These are phyloP conservation scores for Aspergillus aculeatinus DNA, from an alignment of 2,329 filamentous ascomycete genomes.

Conservation along the genomic window DNA sequence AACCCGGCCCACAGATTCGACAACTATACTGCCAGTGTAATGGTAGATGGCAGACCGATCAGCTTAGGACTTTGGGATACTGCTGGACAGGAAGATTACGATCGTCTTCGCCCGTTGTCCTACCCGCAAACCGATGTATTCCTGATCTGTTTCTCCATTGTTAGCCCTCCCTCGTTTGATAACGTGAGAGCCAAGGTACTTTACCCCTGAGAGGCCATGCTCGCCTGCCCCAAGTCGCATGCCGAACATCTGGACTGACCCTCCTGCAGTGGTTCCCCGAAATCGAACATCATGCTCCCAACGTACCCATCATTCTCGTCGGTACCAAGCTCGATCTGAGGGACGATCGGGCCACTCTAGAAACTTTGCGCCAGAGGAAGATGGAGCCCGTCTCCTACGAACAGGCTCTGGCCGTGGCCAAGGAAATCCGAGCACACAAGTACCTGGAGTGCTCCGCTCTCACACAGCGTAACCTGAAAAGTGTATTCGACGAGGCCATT, in stretches of 20 bases:
- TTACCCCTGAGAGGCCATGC: constrained; percentile 9
- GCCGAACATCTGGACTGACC: constrained; percentile 9
- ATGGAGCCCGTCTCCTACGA: constrained; percentile 98
- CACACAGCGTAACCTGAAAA: constrained; percentile 96
- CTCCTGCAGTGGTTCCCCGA: constrained; percentile 83
- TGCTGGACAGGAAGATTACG: constrained; percentile 97
- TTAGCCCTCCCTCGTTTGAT: constrained; percentile 95
- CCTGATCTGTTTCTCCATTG: constrained; percentile 96
- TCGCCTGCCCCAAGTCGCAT: not conserved
- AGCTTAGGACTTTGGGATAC: constrained; percentile 98
- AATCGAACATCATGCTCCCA: constrained; percentile 93
- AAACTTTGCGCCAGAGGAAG: constrained; percentile 81
- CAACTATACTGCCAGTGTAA: constrained; percentile 98
- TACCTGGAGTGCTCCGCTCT: constrained; percentile 97
- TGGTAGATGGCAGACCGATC: constrained; percentile 98
- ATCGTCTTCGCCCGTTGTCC: constrained; percentile 87
- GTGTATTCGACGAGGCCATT: constrained; percentile 97
- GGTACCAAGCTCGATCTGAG: constrained; percentile 95
- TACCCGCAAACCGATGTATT: constrained; percentile 99
- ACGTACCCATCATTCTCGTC: constrained; percentile 93
- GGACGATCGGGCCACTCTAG: constrained; percentile 79
- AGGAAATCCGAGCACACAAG: constrained; percentile 94
- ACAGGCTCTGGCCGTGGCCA: constrained; percentile 81
- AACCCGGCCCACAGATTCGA: constrained; percentile 67
- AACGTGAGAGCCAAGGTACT: constrained; percentile 97